Base-by-base conservation (phyloP, 2,329 filamentous ascomycete genomes). In the Pseudofabraea citricarpa region DNA sequence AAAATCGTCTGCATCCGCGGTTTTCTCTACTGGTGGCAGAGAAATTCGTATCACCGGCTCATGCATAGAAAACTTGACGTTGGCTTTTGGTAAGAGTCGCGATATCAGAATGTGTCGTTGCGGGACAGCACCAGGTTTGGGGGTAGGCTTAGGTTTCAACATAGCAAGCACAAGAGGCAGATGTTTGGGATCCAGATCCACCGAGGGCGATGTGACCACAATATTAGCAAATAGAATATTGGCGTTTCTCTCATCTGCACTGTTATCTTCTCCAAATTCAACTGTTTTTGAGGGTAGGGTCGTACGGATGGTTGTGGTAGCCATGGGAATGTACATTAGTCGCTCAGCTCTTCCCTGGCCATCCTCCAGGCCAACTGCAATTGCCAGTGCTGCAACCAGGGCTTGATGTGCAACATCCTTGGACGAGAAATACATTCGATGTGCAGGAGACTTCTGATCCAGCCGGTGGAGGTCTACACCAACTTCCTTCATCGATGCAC, bases 181-280 rank as follows among this genome's bases (percentile, higher is more conserved):
- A 67, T 97, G 91, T 51, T 88, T 87, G 3, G 93, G 91, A 60
- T 95, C 88, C 24, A 98, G 73, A 62, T 98, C 93, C 40, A 97
- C 73, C 0, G 93, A 96, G 1, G 93, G 93, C 5, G 93, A 98
- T 0, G 93, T 98, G 47, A 97, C 82, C 36, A 98, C 91, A 5
- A 95, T 81, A 63, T 98, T 98, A 31, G 91, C 90, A 61, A 96
- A 96, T 13, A 98, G 72, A 29, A 98, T 93, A 60, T 98, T 98
- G 38, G 89, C 87, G 58, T 98, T 98, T 49, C 88, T 82, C 64
- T 97, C 90, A 52, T 86, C 85, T 9, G 77, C 73, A 27, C 79
- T 83, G 53, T 85, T 84, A 24, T 85, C 77, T 45, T 83, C 77
- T 2, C 83, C 79, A 42, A 90, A 77, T 60, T 91, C 86, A 9